These are phyloP conservation scores for Heliosperma pusillum DNA, from an alignment of 148 eudicot species.

Conservation along the genomic window DNA sequence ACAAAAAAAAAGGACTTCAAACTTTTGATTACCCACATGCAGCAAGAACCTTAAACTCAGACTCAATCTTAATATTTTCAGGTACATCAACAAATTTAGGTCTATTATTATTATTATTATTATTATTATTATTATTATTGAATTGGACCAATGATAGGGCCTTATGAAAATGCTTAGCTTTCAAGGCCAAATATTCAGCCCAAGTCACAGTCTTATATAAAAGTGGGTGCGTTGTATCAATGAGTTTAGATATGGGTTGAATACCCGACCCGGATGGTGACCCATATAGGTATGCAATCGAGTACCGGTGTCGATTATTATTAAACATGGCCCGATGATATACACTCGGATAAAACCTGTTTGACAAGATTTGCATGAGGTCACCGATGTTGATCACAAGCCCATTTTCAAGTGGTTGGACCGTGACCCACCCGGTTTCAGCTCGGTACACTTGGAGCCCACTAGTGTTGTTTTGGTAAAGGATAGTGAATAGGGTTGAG, in stretches of 20 bases:
- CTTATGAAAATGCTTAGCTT: slow-evolving; percentile 61
- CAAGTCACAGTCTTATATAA: slow-evolving; percentile 70
- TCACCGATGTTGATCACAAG: slow-evolving; percentile 81
- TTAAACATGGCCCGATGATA: slow-evolving; percentile 87
- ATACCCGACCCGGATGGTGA: slow-evolving; percentile 50
- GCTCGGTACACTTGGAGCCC: slow-evolving; percentile 70
- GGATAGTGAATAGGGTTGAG: slow-evolving; percentile 81
- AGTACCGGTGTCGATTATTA: slow-evolving; percentile 54
- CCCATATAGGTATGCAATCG: slow-evolving; percentile 73
- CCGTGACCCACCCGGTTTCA: slow-evolving; percentile 65
- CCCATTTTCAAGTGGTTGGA: slow-evolving; percentile 57
- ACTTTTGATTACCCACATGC: slow-evolving; percentile 17
- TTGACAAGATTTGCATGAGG: slow-evolving; percentile 79
- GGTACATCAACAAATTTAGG: slow-evolving; percentile 18
- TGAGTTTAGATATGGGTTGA: slow-evolving; percentile 47
- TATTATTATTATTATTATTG: not conserved
- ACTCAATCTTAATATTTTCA: slow-evolving; percentile 36
- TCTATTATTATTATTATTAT: slow-evolving; percentile 16
- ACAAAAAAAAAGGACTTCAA: not conserved
- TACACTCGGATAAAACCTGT: slow-evolving; percentile 68
- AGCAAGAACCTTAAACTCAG: slow-evolving; percentile 24
- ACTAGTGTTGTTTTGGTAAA: slow-evolving; percentile 64
- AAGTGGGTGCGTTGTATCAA: slow-evolving; percentile 46
- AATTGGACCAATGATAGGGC: slow-evolving; percentile 53
- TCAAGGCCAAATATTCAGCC: slow-evolving; percentile 69